These are phyloP conservation scores for Rhizopogon salebrosus DNA, from an alignment of 768 basidiomycete species.

Conservation along the genomic window DNA sequence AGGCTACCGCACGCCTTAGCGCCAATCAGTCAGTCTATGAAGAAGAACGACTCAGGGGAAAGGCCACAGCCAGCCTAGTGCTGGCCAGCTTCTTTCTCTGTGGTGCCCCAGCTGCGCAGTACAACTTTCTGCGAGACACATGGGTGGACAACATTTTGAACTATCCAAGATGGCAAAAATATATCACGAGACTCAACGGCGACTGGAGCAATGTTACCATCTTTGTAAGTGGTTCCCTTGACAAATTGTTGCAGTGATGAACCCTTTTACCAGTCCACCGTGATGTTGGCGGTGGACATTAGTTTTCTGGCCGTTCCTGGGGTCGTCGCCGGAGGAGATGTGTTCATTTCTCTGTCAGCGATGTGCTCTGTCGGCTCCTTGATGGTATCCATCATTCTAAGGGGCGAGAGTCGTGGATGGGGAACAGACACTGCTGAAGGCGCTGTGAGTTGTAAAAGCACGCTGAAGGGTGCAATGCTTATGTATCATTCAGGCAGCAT, in stretches of 20 bases:
- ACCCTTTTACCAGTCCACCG: slow-evolving; percentile 32
- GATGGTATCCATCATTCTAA: slow-evolving; percentile 30
- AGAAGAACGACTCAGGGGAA: slow-evolving; percentile 12
- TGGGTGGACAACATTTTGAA: neutral
- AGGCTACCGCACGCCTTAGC: slow-evolving; percentile 29
- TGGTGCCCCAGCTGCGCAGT: neutral
- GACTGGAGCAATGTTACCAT: slow-evolving; percentile 4
- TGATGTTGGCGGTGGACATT: slow-evolving; percentile 47
- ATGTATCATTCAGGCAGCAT: slow-evolving; percentile 5
- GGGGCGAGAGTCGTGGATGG: slow-evolving; percentile 30
- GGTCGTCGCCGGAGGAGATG: slow-evolving; percentile 19
- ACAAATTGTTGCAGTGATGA: neutral
- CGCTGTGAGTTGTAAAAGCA: slow-evolving; percentile 20
- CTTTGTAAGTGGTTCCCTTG: neutral
- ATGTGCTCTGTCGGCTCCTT: slow-evolving; percentile 29
- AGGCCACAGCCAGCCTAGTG: neutral
- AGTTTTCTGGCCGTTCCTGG: slow-evolving; percentile 47
- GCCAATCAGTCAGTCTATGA: slow-evolving; percentile 20
- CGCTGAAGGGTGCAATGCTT: neutral
- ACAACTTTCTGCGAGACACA: neutral
- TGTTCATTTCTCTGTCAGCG: slow-evolving; percentile 33
- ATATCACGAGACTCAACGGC: slow-evolving; percentile 1
- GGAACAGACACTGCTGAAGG: slow-evolving; percentile 16
- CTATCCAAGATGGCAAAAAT: slow-evolving; percentile 1
- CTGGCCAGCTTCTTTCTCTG: neutral